These are phyloP conservation scores for Xylariaceae sp. DNA, from an alignment of 2,329 filamentous ascomycete genomes.

Conservation along the genomic window DNA sequence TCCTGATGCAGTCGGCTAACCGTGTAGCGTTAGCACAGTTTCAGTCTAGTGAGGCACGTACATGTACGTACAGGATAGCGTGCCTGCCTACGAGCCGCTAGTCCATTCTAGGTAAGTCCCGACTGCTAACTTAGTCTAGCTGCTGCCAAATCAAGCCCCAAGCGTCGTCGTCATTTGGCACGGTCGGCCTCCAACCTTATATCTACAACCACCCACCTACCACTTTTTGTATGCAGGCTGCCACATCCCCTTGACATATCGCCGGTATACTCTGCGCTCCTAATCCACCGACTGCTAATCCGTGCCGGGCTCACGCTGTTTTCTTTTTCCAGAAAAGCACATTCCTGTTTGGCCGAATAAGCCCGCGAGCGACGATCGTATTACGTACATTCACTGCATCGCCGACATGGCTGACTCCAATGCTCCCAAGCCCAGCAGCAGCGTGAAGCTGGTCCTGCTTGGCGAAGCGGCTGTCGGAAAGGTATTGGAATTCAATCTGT, in stretches of 20 bases:
- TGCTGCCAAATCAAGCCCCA: conserved; percentile 1
- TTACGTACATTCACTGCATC: conserved; percentile 2
- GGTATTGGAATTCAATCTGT: conserved; percentile 45
- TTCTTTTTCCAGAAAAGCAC: background rate
- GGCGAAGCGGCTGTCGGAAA: conserved; percentile 98
- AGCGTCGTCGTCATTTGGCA: conserved; percentile 20
- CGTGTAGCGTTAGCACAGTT: background rate
- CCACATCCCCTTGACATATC: conserved; percentile 8
- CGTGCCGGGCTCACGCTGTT: background rate
- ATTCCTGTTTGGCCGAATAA: background rate
- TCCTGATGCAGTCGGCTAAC: conserved; percentile 14
- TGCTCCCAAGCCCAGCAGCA: conserved; percentile 93
- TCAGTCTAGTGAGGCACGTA: background rate
- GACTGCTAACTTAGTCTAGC: conserved; percentile 1
- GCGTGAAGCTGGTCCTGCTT: conserved; percentile 96
- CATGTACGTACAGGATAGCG: background rate
- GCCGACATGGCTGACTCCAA: conserved; percentile 64
- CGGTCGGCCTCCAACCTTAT: conserved; percentile 5
- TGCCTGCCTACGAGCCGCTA: background rate
- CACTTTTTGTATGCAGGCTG: conserved; percentile 5
- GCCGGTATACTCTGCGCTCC: conserved; percentile 2
- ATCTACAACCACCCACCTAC: background rate
- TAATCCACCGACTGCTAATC: conserved; percentile 1
- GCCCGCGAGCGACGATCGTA: background rate
- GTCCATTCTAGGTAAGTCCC: background rate